Base-by-base conservation (phyloP, 306 rosid species). In the Dalbergia cultrata region DNA sequence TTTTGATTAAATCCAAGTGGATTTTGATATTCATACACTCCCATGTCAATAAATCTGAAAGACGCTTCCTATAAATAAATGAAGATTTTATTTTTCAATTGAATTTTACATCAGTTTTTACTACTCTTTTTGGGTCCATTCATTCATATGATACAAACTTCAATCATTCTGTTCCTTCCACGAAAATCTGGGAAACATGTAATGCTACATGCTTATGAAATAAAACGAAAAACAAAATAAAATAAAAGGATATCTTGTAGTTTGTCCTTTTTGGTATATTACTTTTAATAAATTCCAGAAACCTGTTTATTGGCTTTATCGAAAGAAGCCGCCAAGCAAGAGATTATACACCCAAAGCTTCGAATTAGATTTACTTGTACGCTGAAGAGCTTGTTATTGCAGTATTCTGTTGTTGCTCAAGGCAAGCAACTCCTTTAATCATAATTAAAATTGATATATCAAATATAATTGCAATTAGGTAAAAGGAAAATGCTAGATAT, bases 341-440 rank as follows among this genome's bases (percentile, higher is more conserved):
- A 58, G 26, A 65, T 45, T 13, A 6, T 21, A 61, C 63, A 7
- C 19, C 37, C 10, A 69, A 70, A 47, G 17, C 7, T 52, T 33
- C 22, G 63, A 35, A 39, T 67, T 67, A n/a, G 76, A 79, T 53
- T 75, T 71, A 77, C 89, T 79, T 86, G 72, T 59, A 82, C 60
- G 82, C 64, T 56, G 53, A 56, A 53, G 8, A 76, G 67, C 68
- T 86, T 76, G 57, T 66, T 22, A 65, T 34, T 11, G 58, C 8
- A 41, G 74, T 43, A 52, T 52, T 54, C 47, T 66, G 17, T 76
- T 50, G 77, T 50, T 64, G 67, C 60, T 17, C 44, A 78, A 65
- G 63, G 52, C 89, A 74, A 63, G 86, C 71, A 63, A 78, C 56
- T 49, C 47, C 9, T 43, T 16, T 45, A 33, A 65, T 69, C 75